These are phyloP conservation scores for Hawksworthiomyces lignivorus DNA, from an alignment of 2,329 filamentous ascomycete genomes.

Conservation along the genomic window DNA sequence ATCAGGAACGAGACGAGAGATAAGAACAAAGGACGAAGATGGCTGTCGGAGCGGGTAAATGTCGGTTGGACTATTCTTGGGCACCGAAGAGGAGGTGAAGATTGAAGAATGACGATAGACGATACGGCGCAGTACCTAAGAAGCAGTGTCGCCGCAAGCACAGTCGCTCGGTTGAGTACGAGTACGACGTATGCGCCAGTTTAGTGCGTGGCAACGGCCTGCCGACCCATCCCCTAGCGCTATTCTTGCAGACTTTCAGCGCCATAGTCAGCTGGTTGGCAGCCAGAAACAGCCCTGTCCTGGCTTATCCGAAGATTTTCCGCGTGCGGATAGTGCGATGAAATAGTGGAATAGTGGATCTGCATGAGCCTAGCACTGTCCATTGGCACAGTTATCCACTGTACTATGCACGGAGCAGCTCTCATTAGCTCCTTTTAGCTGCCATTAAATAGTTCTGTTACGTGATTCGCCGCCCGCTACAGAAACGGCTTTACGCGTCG, in stretches of 20 bases:
- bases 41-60: constrained; percentile 2
- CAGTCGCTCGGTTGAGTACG: no score
- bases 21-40: background rate
- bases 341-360: background rate
- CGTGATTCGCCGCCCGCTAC: constrained; percentile 1
- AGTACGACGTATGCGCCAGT: no score
- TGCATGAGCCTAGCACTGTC: no score
- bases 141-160: no score
- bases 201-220: background rate
- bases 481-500: constrained; percentile 17
- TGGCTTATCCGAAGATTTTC: constrained; percentile 2
- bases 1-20: background rate
- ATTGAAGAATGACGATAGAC: no score
- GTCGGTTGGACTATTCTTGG: no score
- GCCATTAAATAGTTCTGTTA: background rate
- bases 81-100: no score
- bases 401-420: background rate
- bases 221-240: background rate
- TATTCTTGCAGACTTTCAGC: no score
- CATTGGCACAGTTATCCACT: background rate
- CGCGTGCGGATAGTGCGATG: background rate
- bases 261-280: no score
- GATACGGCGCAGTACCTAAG: no score
- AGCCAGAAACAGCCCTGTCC: no score
- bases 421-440: no score